These are phyloP conservation scores for Heliamphora exappendiculata DNA, from an alignment of 148 eudicot genomes.

Conservation along the genomic window DNA sequence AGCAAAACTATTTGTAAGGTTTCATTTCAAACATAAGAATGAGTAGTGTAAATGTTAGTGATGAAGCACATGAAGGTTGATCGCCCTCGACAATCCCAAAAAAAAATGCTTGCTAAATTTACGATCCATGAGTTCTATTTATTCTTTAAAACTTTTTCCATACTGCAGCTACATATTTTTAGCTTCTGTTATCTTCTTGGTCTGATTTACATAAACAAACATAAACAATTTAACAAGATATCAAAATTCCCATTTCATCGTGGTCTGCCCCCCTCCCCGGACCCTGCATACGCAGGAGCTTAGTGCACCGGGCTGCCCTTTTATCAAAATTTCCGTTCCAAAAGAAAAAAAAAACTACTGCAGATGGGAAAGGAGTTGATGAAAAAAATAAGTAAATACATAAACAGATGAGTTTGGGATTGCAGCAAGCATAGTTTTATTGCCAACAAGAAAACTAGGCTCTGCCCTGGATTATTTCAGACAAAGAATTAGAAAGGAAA, in stretches of 20 bases:
- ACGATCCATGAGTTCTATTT: background rate
- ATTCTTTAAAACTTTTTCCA: background rate
- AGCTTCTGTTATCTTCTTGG: background rate
- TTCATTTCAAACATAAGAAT: background rate
- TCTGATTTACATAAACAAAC: background rate
- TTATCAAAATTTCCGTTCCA: background rate
- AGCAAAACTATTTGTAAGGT: background rate
- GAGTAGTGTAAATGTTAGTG: background rate
- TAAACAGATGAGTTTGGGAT: too few relatives aligned
- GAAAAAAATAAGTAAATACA: too few relatives aligned
- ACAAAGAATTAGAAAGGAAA: background rate
- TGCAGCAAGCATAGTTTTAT: background rate
- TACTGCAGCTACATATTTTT: background rate
- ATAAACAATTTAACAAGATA: background rate
- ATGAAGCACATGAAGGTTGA: background rate
- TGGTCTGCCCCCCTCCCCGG: too few relatives aligned
- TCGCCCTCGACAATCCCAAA: background rate
- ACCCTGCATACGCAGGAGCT: too few relatives aligned
- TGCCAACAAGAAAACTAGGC: background rate
- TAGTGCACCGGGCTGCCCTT: too few relatives aligned
- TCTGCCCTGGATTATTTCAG: background rate
- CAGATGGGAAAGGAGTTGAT: background rate
- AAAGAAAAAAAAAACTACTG: background rate
- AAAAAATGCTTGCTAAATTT: background rate
- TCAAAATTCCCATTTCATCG: too few relatives aligned